These are phyloP conservation scores for Tetrahymena malaccensis DNA, from an alignment of 73 alveolate genomes.

Conservation along the genomic window DNA sequence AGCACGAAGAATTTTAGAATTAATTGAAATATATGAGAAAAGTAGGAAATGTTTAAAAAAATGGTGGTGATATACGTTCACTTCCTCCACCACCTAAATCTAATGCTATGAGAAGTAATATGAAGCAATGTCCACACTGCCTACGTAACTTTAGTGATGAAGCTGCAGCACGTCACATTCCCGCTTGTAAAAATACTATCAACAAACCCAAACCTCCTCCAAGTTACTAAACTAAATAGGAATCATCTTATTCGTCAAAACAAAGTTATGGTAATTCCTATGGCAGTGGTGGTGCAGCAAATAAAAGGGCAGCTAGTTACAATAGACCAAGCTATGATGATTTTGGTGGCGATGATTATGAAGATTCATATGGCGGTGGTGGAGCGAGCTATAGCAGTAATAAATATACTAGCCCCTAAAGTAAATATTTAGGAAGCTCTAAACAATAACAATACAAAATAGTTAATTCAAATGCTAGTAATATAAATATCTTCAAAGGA, in stretches of 20 bases:
- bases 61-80: neutral
- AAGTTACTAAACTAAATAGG: neutral
- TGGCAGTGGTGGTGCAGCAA: neutral
- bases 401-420: neutral
- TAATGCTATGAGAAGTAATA: neutral
- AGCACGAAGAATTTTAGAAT: conserved; percentile 13
- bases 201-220: neutral
- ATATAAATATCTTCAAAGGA: neutral
- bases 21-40: conserved; percentile 27
- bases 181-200: neutral
- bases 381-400: neutral
- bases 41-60: neutral
- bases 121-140: neutral
- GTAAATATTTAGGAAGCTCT: neutral
- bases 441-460: neutral
- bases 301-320: neutral
- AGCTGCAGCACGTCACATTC: neutral
- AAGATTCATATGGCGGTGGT: neutral
- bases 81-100: neutral
- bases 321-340: neutral
- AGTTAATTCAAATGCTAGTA: neutral
- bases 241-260: neutral
- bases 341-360: neutral
- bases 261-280: neutral
- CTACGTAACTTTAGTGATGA: neutral